Evolutionary conservation across 2,329 filamentous ascomycete genomes (phyloP).

Genomic region (Zymoseptoria brevis): DNA sequence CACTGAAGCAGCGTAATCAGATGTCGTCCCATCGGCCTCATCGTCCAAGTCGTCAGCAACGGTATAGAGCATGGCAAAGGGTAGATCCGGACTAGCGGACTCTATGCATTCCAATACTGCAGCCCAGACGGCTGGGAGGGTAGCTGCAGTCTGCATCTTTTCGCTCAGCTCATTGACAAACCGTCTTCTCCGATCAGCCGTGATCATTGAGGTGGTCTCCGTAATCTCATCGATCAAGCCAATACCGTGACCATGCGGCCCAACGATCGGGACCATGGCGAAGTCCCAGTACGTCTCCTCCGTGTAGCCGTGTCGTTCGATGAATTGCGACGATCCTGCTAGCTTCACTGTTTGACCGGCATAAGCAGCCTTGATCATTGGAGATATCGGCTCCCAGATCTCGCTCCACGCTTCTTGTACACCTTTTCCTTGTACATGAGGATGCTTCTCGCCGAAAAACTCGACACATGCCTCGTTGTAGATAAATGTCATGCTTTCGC

Average conservation of each 20-base stretch:
- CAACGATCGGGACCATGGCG: constrained; percentile 23
- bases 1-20: constrained; percentile 3
- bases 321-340: constrained; percentile 15
- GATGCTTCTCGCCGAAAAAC: constrained; percentile 22
- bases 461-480: constrained; percentile 26
- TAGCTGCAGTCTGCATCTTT: constrained; percentile 8
- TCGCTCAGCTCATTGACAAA: constrained; percentile 14
- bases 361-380: constrained; percentile 17
- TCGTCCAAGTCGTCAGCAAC: constrained; percentile 15
- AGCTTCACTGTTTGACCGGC: constrained; percentile 16
- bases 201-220: constrained; percentile 19
- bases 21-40: constrained; percentile 1
- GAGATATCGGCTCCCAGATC: constrained; percentile 15
- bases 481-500: constrained; percentile 26
- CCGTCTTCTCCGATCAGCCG: constrained; percentile 16
- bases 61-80: constrained; percentile 23
- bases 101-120: constrained; percentile 15
- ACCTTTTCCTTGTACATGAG: constrained; percentile 15
- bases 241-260: constrained; percentile 11
- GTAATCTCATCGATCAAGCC: constrained; percentile 23
- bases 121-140: constrained; percentile 20
- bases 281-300: constrained; percentile 28
- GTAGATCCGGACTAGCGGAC: constrained; percentile 16
- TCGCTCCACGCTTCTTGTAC: constrained; percentile 17
- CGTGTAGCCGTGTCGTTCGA: constrained; percentile 21